Base-by-base conservation (phyloP, 306 rosid species). In the Cotoneaster glaucophyllus region DNA sequence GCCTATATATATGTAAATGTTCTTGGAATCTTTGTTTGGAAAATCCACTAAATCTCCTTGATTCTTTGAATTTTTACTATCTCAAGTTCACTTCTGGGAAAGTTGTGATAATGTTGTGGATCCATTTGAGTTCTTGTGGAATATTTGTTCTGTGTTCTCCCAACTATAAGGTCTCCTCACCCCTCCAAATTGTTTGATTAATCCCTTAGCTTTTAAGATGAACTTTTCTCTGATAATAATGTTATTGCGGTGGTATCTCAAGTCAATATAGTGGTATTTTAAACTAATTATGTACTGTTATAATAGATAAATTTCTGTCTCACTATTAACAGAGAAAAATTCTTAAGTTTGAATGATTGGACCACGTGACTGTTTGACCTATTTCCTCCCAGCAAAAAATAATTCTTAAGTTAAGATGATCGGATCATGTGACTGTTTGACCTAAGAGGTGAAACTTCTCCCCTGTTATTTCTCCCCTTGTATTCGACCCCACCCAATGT, bases 21-120 rank as follows among this genome's bases (percentile, higher is more conserved):
- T 18, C 48, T 22, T 17, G 48, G 32, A 62, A 22, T 31, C 72
- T 70, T 39, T 37, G 17, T 53, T 26, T 5, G 31, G 50, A 52
- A 63, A 66, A 58, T 58, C 26, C 56, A 58, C 37, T 48, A 50
- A 58, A 80, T 68, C 17, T 69, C 61, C 59, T 54, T 64, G 59
- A 41, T 72, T 8, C 73, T 31, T 31, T 13, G 68, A 78, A 74
- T 77, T 74, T 48, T 45, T 74, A 65, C 65, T 31, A 70, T 69
- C 24, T 59, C 31, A 21, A 62, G 34, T 32, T 44, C 61, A 74
- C 15, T 57, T 74, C n/a, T 6, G 77, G 28, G 56, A 71, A 74
- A 43, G 77, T 18, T 56, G 22, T 73, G 31, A 37, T 58, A 15
- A 59, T 50, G 54, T 15, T 14, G 6, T 29, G 48, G 74, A 32